Base-by-base conservation (phyloP, 2,329 filamentous ascomycete genomes). In the Sarocladium strictum region DNA sequence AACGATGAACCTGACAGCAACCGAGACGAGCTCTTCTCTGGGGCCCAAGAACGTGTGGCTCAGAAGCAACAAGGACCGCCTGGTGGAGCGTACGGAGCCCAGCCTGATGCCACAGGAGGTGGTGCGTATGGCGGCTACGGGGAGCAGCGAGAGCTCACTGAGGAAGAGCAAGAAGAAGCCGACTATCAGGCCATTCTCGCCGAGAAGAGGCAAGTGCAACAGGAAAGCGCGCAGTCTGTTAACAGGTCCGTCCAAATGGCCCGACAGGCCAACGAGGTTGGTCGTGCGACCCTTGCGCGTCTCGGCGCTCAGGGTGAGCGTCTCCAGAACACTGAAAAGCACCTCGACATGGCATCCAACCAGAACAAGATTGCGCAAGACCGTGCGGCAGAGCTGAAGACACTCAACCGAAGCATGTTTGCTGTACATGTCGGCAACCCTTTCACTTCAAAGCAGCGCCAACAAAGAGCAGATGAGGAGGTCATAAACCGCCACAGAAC, bases 331-430 rank as follows among this genome's bases (percentile, higher is more conserved):
- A 89, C 87, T 0, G 89, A 96, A 69, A 83, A 83, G 69, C 90
- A 93, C 63, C 78, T 97, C 55, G 90, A 96, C 62, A 76, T 89
- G 59, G 87, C 90, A 3, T 73, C 81, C n/a, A 86, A 86, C 59
- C 85, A 91, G 66, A 89, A 89, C 62, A 82, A 84, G 56, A 75
- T 88, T 56, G 89, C 89, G 0, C 85, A 91, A 61, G 89, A 92
- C 60, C 88, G 89, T 62, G 87, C 90, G 1, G 82, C 84, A 49
- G 90, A 96, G 65, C 75, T 97, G 35, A 93, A 93, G 74, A 89
- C 83, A 1, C 76, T 95, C 51, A 96, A 97, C 70, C 79, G 87
- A 58, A 91, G 86, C 74, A 96, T 97, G 90, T 96, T 96, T 65
- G 88, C 89, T 4, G 81, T 92, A 21, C 87, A 91, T 64, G 85